Evolutionary conservation across 1,284 basidiomycete species (phyloP).

Genomic region (Rhodotorula sp.): DNA sequence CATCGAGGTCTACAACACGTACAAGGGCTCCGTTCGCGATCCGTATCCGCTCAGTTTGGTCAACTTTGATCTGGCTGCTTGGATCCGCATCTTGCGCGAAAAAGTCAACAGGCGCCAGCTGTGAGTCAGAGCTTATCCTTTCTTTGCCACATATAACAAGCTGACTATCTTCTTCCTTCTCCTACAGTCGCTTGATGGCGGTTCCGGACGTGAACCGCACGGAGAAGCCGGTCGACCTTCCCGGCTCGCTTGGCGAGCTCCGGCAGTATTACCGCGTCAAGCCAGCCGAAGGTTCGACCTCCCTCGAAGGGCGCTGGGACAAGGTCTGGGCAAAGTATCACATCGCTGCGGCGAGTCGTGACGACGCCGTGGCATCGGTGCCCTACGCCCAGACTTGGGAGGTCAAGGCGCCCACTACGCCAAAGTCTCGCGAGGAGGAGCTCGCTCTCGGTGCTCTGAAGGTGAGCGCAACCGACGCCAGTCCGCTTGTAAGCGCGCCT

Average conservation of each 20-base stretch:
- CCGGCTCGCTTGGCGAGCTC: slow-evolving; percentile 57
- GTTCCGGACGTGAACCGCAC: slow-evolving; percentile 55
- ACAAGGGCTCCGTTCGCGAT: slow-evolving; percentile 70
- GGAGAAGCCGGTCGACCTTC: slow-evolving; percentile 51
- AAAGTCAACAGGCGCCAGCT: slow-evolving; percentile 79
- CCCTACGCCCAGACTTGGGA: slow-evolving; percentile 56
- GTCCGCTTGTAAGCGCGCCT: not conserved
- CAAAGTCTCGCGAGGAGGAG: not conserved
- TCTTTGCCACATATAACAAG: not conserved
- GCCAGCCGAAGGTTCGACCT: slow-evolving; percentile 48
- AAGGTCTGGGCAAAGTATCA: not conserved
- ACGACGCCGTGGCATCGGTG: slow-evolving; percentile 63
- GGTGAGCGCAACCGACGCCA: slow-evolving; percentile 1
- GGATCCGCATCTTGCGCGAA: slow-evolving; percentile 73
- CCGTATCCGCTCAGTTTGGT: slow-evolving; percentile 64
- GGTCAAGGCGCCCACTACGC: not conserved
- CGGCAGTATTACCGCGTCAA: slow-evolving; percentile 55
- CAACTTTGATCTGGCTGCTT: slow-evolving; percentile 72
- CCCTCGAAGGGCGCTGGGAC: not conserved
- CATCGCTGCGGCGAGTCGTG: slow-evolving; percentile 47
- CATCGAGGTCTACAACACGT: slow-evolving; percentile 69
- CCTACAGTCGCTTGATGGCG: slow-evolving; percentile 41
- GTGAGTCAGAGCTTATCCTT: slow-evolving; percentile 56
- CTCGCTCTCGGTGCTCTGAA: slow-evolving; percentile 12
- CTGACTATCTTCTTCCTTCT: not conserved